phyloP scores from a whole-genome alignment of 2,329 filamentous ascomycete genomes.

The Microdochium trichocladiopsis region DNA sequence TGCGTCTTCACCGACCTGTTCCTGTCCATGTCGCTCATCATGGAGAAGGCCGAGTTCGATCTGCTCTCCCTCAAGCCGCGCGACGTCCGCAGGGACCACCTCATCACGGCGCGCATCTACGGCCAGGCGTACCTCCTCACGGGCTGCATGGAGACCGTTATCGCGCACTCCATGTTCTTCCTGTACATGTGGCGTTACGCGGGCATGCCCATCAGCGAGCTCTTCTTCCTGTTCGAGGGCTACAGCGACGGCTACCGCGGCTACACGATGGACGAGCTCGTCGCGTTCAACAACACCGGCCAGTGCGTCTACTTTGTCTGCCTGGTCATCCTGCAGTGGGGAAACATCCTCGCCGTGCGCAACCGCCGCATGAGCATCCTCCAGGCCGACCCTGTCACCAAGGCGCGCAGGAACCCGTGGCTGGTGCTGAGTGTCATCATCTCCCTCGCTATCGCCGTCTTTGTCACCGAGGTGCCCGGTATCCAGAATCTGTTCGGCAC shows the following conservation, averaged over 20 bases:
- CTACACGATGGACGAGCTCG: slow-evolving; percentile 35
- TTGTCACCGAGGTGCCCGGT: slow-evolving; percentile 43
- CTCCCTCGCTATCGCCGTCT: slow-evolving; percentile 42
- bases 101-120: slow-evolving; percentile 31
- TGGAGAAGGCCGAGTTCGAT: slow-evolving; percentile 49
- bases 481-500: slow-evolving; percentile 41
- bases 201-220: slow-evolving; percentile 35
- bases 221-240: slow-evolving; percentile 42
- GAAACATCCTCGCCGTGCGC: slow-evolving; percentile 42
- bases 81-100: slow-evolving; percentile 39
- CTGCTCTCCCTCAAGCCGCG: slow-evolving; percentile 42
- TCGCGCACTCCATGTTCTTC: slow-evolving; percentile 46
- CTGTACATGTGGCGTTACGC: slow-evolving; percentile 41
- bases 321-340: slow-evolving; percentile 45
- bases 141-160: slow-evolving; percentile 41
- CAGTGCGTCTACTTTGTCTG: slow-evolving; percentile 49
- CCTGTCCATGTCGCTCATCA: slow-evolving; percentile 41
- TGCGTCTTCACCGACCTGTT: slow-evolving; percentile 50
- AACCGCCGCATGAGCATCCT: slow-evolving; percentile 44
- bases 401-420: slow-evolving; percentile 41
- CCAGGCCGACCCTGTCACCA: slow-evolving; percentile 40
- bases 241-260: slow-evolving; percentile 42
- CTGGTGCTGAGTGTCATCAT: slow-evolving; percentile 36
- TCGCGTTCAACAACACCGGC: slow-evolving; percentile 38
- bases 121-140: slow-evolving; percentile 44